Conservation (phyloP, 768 basidiomycete species). For the Lactifluus subvellereus region DNA sequence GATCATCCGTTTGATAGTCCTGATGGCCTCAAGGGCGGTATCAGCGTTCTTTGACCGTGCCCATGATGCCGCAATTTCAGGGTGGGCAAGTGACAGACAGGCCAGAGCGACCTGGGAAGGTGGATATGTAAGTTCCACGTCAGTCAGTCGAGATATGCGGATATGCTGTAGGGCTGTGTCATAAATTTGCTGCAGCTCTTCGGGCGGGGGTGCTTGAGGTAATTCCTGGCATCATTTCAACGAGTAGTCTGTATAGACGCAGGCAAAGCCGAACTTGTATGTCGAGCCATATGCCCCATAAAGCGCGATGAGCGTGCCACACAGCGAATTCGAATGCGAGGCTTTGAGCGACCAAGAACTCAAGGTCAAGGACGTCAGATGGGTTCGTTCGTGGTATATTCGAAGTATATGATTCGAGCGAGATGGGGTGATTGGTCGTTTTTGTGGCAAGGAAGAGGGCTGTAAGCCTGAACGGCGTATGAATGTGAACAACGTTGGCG, state of each 20-base stretch:
- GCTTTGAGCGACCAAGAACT: slow-evolving; percentile 94
- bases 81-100: slow-evolving; percentile 59
- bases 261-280: slow-evolving; percentile 54
- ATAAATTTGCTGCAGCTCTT: slow-evolving; percentile 52
- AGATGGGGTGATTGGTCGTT: slow-evolving; percentile 92
- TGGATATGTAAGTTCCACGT: slow-evolving; percentile 85
- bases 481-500: background rate
- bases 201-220: slow-evolving; percentile 42
- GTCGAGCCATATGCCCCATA: slow-evolving; percentile 88
- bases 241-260: slow-evolving; percentile 8
- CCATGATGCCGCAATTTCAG: slow-evolving; percentile 60
- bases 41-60: slow-evolving; percentile 39
- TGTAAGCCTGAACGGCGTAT: slow-evolving; percentile 62
- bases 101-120: slow-evolving; percentile 93
- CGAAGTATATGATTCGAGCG: slow-evolving; percentile 76
- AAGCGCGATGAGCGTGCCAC: slow-evolving; percentile 83
- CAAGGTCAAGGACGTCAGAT: slow-evolving; percentile 85
- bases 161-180: slow-evolving; percentile 61
- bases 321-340: slow-evolving; percentile 91
- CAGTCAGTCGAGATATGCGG: slow-evolving; percentile 79
- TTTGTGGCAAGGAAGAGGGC: slow-evolving; percentile 93
- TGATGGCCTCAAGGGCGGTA: slow-evolving; percentile 38
- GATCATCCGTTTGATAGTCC: slow-evolving; percentile 53
- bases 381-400: slow-evolving; percentile 78
- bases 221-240: slow-evolving; percentile 42